A percentile compares a stretch with the other conserved stretches of the same genome.
Evolutionary conservation across 1,139 yeast genomes (phyloP).

Genomic region (Taphrina wiesneri): DNA sequence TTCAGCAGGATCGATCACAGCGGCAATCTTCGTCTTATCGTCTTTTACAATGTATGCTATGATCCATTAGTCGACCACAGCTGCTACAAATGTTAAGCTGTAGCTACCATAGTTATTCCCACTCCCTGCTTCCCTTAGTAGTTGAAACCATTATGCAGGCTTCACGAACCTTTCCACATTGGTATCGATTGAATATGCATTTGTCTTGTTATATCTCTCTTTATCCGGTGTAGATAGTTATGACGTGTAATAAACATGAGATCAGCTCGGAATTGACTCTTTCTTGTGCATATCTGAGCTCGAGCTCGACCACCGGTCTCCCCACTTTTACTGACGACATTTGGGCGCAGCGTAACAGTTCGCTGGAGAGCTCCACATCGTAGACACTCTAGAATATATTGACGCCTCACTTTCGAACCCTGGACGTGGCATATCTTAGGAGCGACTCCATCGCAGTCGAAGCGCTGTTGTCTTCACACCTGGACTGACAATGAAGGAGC

Average conservation of each 20-base stretch:
- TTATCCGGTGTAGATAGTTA: not conserved
- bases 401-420: not conserved
- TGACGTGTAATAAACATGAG: not conserved
- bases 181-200: constrained; percentile 31
- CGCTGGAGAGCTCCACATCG: not conserved
- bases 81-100: not conserved
- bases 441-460: not conserved
- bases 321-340: constrained; percentile 6
- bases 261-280: not conserved
- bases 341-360: not conserved
- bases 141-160: not conserved
- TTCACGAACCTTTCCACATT: constrained; percentile 25
- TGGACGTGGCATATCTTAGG: not conserved
- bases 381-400: not conserved
- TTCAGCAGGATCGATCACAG: constrained; percentile 92
- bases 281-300: not conserved
- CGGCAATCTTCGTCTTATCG: constrained; percentile 60
- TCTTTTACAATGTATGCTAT: constrained; percentile 69
- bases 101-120: constrained; percentile 73
- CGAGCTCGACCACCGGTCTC: not conserved
- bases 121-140: constrained; percentile 48
- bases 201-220: not conserved
- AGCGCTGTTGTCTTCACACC: too few relatives aligned
- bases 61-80: not conserved
- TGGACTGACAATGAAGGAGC: constrained; percentile 1